Percentiles rank a stretch among this genome's conserved stretches.
Conservation (phyloP, 2,329 filamentous ascomycete genomes). For the Pyrenochaeta sp. region DNA sequence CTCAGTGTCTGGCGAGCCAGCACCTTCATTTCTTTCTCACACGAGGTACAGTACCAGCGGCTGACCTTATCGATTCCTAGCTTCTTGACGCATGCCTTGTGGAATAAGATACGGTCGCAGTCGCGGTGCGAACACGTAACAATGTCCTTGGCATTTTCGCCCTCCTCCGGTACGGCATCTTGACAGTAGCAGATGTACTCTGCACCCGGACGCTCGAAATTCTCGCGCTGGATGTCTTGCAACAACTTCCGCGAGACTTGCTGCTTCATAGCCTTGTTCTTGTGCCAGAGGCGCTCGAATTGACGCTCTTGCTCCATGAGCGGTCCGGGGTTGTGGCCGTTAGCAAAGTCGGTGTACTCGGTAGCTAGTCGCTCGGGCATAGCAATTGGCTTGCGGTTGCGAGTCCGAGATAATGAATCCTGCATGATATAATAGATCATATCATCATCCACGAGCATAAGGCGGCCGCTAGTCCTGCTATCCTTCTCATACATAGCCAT, state of each 20-base stretch:
- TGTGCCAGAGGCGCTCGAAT: constrained; percentile 21
- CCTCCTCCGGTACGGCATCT: neutral
- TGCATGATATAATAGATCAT: constrained; percentile 21
- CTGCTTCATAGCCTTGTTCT: constrained; percentile 19
- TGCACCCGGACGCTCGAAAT: neutral
- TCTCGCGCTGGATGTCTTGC: constrained; percentile 12
- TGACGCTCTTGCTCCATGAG: constrained; percentile 25
- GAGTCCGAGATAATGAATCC: neutral
- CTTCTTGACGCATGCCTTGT: constrained; percentile 32
- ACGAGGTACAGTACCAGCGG: constrained; percentile 37
- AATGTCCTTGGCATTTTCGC: neutral
- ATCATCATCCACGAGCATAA: constrained; percentile 37
- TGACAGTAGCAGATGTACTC: constrained; percentile 33
- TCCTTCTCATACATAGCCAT: constrained; percentile 23
- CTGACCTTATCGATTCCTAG: constrained; percentile 26
- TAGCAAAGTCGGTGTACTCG: constrained; percentile 18
- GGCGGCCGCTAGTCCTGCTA: constrained; percentile 20
- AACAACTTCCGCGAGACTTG: constrained; percentile 12
- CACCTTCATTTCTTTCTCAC: constrained; percentile 25
- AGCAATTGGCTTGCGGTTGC: neutral
- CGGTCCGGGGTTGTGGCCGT: constrained; percentile 16
- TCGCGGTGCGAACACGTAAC: constrained; percentile 26
- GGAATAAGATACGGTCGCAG: constrained; percentile 31
- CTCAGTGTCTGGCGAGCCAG: constrained; percentile 16
- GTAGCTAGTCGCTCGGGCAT: constrained; percentile 20